Evolutionary conservation across 495 filamentous ascomycete species (phyloP), one percentile per base, ranked within the genome.

Genomic region (Aspergillus haitiensis): DNA sequence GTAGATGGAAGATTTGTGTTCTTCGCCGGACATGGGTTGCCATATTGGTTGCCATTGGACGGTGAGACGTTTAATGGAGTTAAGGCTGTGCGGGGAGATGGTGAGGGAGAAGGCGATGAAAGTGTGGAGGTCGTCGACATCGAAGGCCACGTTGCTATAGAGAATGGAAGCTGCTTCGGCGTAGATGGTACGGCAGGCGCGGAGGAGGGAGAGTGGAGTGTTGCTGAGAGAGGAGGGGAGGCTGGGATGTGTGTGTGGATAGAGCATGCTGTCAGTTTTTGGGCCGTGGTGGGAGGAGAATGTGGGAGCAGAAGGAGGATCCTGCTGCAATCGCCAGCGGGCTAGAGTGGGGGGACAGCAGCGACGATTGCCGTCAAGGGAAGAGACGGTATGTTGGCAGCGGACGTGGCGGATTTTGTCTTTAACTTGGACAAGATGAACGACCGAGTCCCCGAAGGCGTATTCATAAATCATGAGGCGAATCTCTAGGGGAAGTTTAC

Each of bases 381-480:
- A 67, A 7, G 69, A 58, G 3, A 51, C 39, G 11, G 61, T 27
- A 3, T 67, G 21, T 1, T 21, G 10, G 63, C 76, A 78, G 46
- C 72, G 69, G 6, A 78, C 72, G 52, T 78, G 76, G 10, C 71
- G 70, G 59, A 78, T 70, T 55, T 76, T 75, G 48, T 73, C 64
- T 55, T 75, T 76, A 36, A 78, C 47, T 42, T 74, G 71, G 49
- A 78, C 76, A 33, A 77, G 68, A 55, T 76, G 76, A 9, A 78
- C 61, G 48, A 68, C 73, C 12, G 73, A 67, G 49, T 77, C 68
- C 61, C 73, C 73, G 56, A 84, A 78, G 62, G 82, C 77, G 55
- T 83, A 79, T 13, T 68, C 64, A 68, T 81, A 85, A 39, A 85
- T 85, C 54, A 82, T 75, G 31, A 81, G 67, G 12, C 84, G 79